These are phyloP conservation scores for Acanthamoeba sp. DNA, from an alignment of 208 protist species.

Conservation along the genomic window DNA sequence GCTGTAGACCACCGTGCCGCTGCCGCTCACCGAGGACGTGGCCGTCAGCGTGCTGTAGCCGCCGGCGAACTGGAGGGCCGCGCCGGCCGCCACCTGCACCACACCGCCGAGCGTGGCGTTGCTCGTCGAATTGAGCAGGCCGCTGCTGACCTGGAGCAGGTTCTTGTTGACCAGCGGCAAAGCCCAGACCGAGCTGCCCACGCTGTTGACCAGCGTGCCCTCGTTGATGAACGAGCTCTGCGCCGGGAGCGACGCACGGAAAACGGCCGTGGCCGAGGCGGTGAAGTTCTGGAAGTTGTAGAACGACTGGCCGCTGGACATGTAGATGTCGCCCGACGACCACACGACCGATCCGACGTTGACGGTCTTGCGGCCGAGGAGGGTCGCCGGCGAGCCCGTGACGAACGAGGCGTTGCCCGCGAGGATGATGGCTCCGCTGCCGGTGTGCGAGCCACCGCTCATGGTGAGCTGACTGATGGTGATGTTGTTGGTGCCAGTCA, in stretches of 20 bases:
- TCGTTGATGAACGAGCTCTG: slow-evolving; percentile 62
- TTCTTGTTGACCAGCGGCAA: slow-evolving; percentile 50
- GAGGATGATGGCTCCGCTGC: slow-evolving; percentile 57
- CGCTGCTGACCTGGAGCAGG: not conserved
- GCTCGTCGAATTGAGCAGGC: not conserved
- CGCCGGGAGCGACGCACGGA: not conserved
- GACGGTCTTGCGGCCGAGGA: slow-evolving; percentile 39
- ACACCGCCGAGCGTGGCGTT: slow-evolving; percentile 20
- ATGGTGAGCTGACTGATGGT: slow-evolving; percentile 6
- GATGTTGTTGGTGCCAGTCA: slow-evolving; percentile 37
- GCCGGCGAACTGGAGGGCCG: slow-evolving; percentile 3
- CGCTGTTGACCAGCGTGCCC: slow-evolving; percentile 5
- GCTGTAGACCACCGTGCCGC: slow-evolving; percentile 28
- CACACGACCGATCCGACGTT: slow-evolving; percentile 29
- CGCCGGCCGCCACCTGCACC: not conserved
- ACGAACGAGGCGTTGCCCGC: not conserved
- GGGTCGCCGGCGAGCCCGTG: not conserved
- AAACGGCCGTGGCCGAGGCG: not conserved
- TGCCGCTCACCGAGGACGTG: not conserved
- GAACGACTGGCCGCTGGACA: slow-evolving; percentile 36
- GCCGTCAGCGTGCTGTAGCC: slow-evolving; percentile 39
- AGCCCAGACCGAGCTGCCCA: not conserved
- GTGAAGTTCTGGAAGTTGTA: slow-evolving; percentile 71
- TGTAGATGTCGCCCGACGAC: not conserved
- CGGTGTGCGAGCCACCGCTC: slow-evolving; percentile 56